Evolutionary conservation across 805 yeast species (phyloP).

Genomic region (Candida berthetii): DNA sequence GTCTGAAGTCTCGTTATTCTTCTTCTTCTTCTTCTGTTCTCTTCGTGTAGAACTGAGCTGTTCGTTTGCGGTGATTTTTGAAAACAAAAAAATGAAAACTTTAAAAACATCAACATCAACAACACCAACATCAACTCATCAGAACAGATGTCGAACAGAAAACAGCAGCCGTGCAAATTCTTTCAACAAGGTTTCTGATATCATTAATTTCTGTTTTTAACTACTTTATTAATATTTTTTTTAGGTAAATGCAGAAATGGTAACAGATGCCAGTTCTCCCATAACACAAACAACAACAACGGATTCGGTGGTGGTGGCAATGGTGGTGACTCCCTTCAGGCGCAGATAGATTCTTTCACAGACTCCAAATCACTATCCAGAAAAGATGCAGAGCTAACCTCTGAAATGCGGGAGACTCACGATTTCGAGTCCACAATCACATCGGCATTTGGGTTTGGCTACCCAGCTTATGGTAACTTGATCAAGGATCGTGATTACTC

Average conservation of each 20-base stretch:
- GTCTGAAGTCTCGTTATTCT: background rate
- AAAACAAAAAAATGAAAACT: conserved; percentile 1
- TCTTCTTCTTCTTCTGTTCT: background rate
- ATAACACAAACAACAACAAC: conserved; percentile 18
- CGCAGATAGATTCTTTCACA: conserved; percentile 3
- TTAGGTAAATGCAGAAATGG: conserved; percentile 34
- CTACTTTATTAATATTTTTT: background rate
- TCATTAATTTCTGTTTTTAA: background rate
- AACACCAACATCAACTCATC: conserved; percentile 2
- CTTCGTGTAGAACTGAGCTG: background rate
- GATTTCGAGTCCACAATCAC: conserved; percentile 7
- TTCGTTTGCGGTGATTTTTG: no score
- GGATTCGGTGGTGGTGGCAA: background rate
- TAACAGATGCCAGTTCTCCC: conserved; percentile 35
- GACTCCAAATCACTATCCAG: background rate
- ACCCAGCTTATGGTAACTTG: conserved; percentile 41
- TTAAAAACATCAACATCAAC: background rate
- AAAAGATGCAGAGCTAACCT: background rate
- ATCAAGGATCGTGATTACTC: conserved; percentile 48
- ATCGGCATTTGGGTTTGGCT: conserved; percentile 40
- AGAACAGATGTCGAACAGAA: conserved; percentile 16
- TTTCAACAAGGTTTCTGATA: conserved; percentile 29
- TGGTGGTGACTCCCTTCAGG: conserved; percentile 1
- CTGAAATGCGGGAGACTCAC: background rate
- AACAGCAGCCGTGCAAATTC: conserved; percentile 35